Percentiles rank a stretch among this genome's conserved stretches.
Conservation (phyloP, 2,329 filamentous ascomycete genomes). For the Botrytis byssoidea region DNA sequence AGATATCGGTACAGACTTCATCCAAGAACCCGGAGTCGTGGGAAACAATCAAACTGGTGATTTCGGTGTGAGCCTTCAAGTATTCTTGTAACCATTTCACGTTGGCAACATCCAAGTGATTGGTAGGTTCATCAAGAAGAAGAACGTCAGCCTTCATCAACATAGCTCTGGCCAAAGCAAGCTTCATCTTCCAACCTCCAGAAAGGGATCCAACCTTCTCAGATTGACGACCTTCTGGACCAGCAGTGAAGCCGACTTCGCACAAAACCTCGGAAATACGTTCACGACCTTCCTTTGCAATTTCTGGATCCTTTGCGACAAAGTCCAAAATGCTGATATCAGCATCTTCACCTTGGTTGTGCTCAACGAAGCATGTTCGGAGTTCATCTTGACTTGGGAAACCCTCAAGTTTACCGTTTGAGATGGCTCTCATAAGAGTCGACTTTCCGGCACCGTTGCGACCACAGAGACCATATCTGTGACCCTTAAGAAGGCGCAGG, state of each 20-base stretch:
- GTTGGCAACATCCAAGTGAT: slow-evolving; percentile 95
- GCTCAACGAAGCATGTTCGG: slow-evolving; percentile 96
- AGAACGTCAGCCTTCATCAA: slow-evolving; percentile 95
- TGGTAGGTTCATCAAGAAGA: slow-evolving; percentile 96
- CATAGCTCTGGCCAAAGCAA: slow-evolving; percentile 94
- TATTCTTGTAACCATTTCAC: slow-evolving; percentile 96
- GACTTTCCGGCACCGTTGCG: slow-evolving; percentile 98
- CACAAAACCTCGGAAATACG: slow-evolving; percentile 80
- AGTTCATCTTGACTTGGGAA: slow-evolving; percentile 92
- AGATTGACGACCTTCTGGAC: slow-evolving; percentile 82
- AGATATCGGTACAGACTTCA: slow-evolving; percentile 96
- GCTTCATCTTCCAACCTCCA: slow-evolving; percentile 99
- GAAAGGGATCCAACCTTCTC: slow-evolving; percentile 92
- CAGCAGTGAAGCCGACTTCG: slow-evolving; percentile 91
- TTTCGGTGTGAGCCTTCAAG: slow-evolving; percentile 91
- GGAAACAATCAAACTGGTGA: slow-evolving; percentile 95
- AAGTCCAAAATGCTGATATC: slow-evolving; percentile 95
- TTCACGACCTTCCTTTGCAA: slow-evolving; percentile 73
- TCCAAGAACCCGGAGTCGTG: slow-evolving; percentile 98
- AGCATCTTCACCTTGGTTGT: slow-evolving; percentile 97
- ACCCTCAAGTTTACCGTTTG: slow-evolving; percentile 91
- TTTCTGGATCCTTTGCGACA: slow-evolving; percentile 82
- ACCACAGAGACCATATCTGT: slow-evolving; percentile 94
- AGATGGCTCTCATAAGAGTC: slow-evolving; percentile 97
- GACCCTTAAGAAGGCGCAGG: slow-evolving; percentile 88